Evolutionary conservation across 2,329 filamentous ascomycete genomes (phyloP), one percentile per base, ranked within the genome.

Genomic region (Gnomoniopsis smithogilvyi): DNA sequence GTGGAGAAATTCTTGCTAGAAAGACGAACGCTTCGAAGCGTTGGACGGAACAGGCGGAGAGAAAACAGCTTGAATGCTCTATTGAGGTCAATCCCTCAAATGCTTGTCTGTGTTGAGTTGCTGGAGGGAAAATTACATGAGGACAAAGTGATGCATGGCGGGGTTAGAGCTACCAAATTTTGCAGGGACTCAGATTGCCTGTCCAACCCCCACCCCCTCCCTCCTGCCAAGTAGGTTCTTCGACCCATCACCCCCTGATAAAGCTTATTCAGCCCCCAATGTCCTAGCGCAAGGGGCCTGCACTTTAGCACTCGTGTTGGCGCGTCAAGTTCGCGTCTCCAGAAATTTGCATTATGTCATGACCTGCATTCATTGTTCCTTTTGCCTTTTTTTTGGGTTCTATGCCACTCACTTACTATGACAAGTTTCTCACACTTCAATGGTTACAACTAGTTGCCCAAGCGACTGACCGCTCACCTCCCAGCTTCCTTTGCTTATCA

Each of bases 31-130:
- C 70, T 72, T 65, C 72, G 71, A 50, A 74, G 66, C 64, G 68
- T 70, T 67, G 70, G 69, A 55, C 71, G 63, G 51, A 70, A 55
- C 49, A 71, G 66, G 62, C 69, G 75, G 58, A 82, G 74, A 68
- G 74, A 72, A 64, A 78, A 77, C 77, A 81, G 75, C 64, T 76
- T 80, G 72, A 64, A 56, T 58, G 54, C 36, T 59, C 60, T 47
- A 60, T 49, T 65, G 62, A 52, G 49, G 48, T 38, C 45, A 45
- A 26, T 46, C 36, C 57, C 53, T 62, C 34, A 30, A 43, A 51
- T 55, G 24, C 8, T 48, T 30, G 24, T 46, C 52, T 51, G 26
- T 17, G 17, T 22, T 48, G 47, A 26, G 36, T 24, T 50, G 52
- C 21, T 30, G 47, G 24, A 33, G 47, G 33, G 33, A 30, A 52